Evolutionary conservation across 208 protist genomes (phyloP).

Genomic region (Acanthamoeba triangularis): DNA sequence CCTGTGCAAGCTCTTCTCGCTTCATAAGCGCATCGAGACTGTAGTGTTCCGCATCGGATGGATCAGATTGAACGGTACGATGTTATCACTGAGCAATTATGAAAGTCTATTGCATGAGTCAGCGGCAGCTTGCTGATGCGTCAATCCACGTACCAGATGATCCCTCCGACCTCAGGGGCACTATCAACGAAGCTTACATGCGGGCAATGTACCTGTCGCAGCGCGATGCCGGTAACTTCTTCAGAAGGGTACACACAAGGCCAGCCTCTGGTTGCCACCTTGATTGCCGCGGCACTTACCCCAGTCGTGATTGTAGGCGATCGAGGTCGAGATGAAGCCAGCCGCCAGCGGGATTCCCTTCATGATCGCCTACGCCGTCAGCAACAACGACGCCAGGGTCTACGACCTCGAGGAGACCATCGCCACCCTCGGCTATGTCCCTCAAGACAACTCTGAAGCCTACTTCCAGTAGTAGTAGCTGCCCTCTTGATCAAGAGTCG

Average conservation of each 20-base stretch:
- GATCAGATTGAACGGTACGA: slow-evolving; percentile 24
- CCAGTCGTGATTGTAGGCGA: background rate
- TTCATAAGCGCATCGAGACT: background rate
- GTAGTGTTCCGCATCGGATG: slow-evolving; percentile 39
- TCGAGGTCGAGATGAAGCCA: slow-evolving; percentile 10
- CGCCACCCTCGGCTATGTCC: slow-evolving; percentile 23
- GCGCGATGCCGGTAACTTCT: background rate
- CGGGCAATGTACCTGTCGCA: slow-evolving; percentile 43
- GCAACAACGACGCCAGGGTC: background rate
- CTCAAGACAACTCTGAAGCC: slow-evolving; percentile 1
- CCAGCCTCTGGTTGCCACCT: background rate
- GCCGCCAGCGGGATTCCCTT: background rate
- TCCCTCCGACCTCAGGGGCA: slow-evolving; percentile 3
- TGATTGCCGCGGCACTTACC: background rate
- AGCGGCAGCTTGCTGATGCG: too few relatives aligned
- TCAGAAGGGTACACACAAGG: background rate
- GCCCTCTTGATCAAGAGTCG: too few relatives aligned
- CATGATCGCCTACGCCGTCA: slow-evolving; percentile 55
- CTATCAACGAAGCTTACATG: slow-evolving; percentile 18
- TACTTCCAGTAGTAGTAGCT: background rate
- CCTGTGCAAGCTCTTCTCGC: slow-evolving; percentile 27
- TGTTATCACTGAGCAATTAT: background rate
- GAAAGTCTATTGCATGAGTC: too few relatives aligned
- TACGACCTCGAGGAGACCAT: slow-evolving; percentile 32
- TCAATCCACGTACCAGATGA: slow-evolving; percentile 3